Evolutionary conservation across 345 rosid species (phyloP), one percentile per base, ranked within the genome.

Genomic region (Reutealis trisperma): DNA sequence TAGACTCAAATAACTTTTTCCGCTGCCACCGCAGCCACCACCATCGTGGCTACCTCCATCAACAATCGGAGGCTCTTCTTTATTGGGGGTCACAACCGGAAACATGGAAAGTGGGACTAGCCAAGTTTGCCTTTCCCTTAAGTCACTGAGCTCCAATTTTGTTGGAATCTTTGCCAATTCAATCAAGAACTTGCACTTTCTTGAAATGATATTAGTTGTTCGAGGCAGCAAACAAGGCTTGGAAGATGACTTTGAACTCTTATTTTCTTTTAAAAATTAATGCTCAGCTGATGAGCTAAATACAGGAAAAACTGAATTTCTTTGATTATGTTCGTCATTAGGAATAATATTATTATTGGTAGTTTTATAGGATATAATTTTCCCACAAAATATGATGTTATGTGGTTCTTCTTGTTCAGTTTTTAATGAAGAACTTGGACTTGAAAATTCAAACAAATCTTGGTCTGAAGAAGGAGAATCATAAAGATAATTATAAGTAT

Each of bases 51-150:
- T 22, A 12, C 52, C 42, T 21, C 70, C 51, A 0, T 66, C 11
- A 52, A 71, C 71, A 21, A 15, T 59, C 66, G 10, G 10, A 52
- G 68, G 30, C 30, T 1, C 61, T 11, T 1, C 61, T 11, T n/a
- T 59, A 5, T 52, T 49, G 7, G 16, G 55, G 1, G 14, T 42
- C 42, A 22, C 14, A n/a, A n/a, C 42, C 41, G 82, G 84, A 16
- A 81, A 78, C 79, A 84, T 63, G 10, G 84, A 84, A 19, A 75
- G 67, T 22, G 85, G 86, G 0, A 71, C 76, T 13, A 73, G 64
- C 21, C 78, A 77, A n/a, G 73, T 79, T 80, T 84, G 88, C 67
- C 89, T 84, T 77, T 73, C 82, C 83, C 73, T 85, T 13, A 88
- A 76, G n/a, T 86, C 89, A 41, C 76, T 67, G 44, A 88, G 73